phyloP scores from a whole-genome alignment of 129 eudicot species.

The Deinandra increscens region DNA sequence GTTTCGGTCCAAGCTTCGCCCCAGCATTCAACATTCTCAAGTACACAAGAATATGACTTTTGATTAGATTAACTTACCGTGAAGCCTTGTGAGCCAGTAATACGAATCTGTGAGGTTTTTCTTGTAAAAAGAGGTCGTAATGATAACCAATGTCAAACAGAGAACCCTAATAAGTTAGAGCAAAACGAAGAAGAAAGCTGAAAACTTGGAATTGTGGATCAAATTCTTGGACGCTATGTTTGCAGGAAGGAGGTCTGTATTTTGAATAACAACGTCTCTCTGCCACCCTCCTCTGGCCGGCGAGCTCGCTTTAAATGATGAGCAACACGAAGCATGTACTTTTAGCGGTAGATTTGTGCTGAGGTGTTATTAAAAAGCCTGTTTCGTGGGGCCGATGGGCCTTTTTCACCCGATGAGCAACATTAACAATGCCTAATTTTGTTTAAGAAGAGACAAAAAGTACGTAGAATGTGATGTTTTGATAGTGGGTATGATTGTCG shows the following conservation, averaged over 20 bases:
- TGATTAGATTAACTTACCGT: slow-evolving; percentile 23
- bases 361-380: slow-evolving; percentile 22
- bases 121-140: not conserved
- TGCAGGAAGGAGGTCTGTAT: slow-evolving; percentile 8
- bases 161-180: slow-evolving; percentile 23
- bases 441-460: no score
- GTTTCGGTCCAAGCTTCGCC: no score
- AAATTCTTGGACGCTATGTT: slow-evolving; percentile 9
- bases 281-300: slow-evolving; percentile 12
- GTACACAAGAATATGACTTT: no score
- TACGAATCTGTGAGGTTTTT: not conserved
- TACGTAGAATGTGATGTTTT: no score
- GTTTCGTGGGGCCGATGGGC: slow-evolving; percentile 13
- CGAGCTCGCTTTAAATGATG: slow-evolving; percentile 7
- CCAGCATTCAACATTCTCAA: no score
- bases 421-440: no score
- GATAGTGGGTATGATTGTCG: no score
- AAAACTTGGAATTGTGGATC: not conserved
- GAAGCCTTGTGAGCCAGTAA: slow-evolving; percentile 16
- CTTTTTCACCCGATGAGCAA: not conserved
- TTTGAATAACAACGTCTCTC: slow-evolving; percentile 1
- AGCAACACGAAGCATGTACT: not conserved
- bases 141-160: not conserved
- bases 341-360: slow-evolving; percentile 22
- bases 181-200: not conserved